phyloP scores from a whole-genome alignment of 768 basidiomycete species.

The Naganishia friedmannii region DNA sequence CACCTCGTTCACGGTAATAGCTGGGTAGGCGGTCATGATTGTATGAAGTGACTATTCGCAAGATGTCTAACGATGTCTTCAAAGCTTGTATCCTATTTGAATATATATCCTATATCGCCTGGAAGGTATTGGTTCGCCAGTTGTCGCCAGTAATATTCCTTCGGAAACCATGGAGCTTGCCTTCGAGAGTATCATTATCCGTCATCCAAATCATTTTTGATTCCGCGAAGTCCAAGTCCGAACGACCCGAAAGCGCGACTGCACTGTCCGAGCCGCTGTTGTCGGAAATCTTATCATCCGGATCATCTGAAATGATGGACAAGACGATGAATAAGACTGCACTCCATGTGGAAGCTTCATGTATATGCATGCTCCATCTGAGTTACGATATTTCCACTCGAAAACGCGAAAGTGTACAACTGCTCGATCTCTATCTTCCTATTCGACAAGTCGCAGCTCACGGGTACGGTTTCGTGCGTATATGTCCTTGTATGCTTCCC shows the following conservation, averaged over 20 bases:
- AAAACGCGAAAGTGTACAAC: background rate
- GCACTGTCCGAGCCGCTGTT: too few relatives aligned
- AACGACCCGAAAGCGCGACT: background rate
- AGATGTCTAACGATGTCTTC: background rate
- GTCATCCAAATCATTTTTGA: conserved; percentile 1
- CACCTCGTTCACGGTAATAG: conserved; percentile 22
- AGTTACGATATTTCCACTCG: background rate
- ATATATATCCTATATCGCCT: background rate
- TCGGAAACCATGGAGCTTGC: background rate
- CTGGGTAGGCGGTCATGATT: conserved; percentile 13
- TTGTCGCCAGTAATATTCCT: background rate
- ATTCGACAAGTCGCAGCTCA: conserved; percentile 52
- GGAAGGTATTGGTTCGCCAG: background rate
- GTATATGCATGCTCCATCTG: background rate
- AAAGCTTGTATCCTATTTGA: background rate
- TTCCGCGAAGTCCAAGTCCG: conserved; percentile 5
- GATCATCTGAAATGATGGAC: too few relatives aligned
- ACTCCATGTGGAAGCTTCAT: too few relatives aligned
- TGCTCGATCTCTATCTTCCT: background rate
- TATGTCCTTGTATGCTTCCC: conserved; percentile 91
- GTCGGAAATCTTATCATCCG: too few relatives aligned
- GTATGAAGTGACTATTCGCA: background rate
- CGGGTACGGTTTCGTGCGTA: conserved; percentile 76
- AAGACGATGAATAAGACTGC: background rate
- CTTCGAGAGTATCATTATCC: background rate